phyloP scores from a whole-genome alignment of 2,329 filamentous ascomycete species.

The Colletotrichum costaricense region DNA sequence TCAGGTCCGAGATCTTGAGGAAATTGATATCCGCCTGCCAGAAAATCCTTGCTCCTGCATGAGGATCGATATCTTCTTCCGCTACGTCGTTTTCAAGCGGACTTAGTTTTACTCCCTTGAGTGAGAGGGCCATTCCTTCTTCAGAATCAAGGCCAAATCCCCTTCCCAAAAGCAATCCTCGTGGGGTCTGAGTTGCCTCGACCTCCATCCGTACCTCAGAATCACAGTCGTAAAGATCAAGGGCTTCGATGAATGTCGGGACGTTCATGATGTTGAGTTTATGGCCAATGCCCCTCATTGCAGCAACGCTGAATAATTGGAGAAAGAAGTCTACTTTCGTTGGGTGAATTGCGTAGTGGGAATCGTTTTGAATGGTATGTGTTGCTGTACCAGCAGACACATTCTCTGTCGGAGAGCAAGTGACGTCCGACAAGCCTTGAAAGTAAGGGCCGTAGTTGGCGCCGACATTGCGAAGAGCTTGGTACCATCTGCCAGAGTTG shows the following conservation, averaged over 20 bases:
- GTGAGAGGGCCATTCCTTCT: background rate
- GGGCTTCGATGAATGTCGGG: conserved; percentile 9
- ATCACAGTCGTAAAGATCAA: background rate
- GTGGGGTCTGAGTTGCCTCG: background rate
- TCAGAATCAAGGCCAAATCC: background rate
- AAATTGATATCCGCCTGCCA: conserved; percentile 28
- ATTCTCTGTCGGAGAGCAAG: conserved; percentile 2
- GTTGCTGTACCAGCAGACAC: conserved; percentile 1
- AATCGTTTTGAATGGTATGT: background rate
- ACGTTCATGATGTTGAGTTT: conserved; percentile 22
- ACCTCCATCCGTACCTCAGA: conserved; percentile 12
- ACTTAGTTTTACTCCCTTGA: conserved; percentile 12
- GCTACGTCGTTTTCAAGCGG: conserved; percentile 2
- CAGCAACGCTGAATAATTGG: conserved; percentile 24
- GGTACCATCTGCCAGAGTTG: conserved; percentile 3
- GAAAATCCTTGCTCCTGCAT: conserved; percentile 12
- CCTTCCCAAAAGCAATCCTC: background rate
- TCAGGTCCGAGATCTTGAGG: background rate
- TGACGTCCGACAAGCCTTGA: conserved; percentile 13
- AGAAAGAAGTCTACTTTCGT: conserved; percentile 15
- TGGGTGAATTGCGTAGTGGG: conserved; percentile 6
- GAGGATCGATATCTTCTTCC: conserved; percentile 1
- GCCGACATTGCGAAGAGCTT: conserved; percentile 18
- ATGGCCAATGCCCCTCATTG: conserved; percentile 12
- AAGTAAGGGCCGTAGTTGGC: conserved; percentile 27